Evolutionary conservation across 2,329 filamentous ascomycete species (phyloP).

Genomic region (Pestalotiopsis sp.): DNA sequence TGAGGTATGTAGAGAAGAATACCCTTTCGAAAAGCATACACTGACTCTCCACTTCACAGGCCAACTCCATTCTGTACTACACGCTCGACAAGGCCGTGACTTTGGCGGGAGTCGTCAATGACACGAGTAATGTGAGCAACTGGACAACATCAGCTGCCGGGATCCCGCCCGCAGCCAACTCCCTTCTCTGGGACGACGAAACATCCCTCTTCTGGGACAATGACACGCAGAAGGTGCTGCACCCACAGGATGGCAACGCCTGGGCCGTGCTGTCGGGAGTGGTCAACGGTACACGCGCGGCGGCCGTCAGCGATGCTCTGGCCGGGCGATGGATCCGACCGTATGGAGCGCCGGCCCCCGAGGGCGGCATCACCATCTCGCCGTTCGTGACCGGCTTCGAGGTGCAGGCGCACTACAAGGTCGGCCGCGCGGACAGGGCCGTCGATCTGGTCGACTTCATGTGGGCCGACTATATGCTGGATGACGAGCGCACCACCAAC

Average conservation of each 20-base stretch:
- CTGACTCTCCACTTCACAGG: not conserved
- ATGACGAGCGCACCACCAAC: constrained; percentile 8
- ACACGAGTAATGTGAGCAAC: not conserved
- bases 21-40: not conserved
- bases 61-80: constrained; percentile 7
- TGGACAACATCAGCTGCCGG: constrained; percentile 8
- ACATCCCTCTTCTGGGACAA: constrained; percentile 5
- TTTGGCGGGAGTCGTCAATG: constrained; percentile 6
- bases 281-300: not conserved
- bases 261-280: constrained; percentile 3
- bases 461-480: constrained; percentile 11
- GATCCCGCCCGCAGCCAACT: constrained; percentile 8
- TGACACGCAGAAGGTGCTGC: constrained; percentile 3
- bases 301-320: constrained; percentile 2
- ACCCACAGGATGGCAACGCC: constrained; percentile 9
- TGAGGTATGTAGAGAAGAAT: not conserved
- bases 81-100: constrained; percentile 5
- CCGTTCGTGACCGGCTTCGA: constrained; percentile 9
- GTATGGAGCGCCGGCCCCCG: constrained; percentile 3
- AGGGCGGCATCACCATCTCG: constrained; percentile 8
- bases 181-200: constrained; percentile 4
- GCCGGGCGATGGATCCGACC: constrained; percentile 7
- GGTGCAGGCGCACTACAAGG: constrained; percentile 13
- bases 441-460: constrained; percentile 7
- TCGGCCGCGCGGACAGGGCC: constrained; percentile 6